Percentiles rank a stretch among this genome's conserved stretches.
Conservation (phyloP, 345 rosid genomes). For the Gossypioides kirkii region DNA sequence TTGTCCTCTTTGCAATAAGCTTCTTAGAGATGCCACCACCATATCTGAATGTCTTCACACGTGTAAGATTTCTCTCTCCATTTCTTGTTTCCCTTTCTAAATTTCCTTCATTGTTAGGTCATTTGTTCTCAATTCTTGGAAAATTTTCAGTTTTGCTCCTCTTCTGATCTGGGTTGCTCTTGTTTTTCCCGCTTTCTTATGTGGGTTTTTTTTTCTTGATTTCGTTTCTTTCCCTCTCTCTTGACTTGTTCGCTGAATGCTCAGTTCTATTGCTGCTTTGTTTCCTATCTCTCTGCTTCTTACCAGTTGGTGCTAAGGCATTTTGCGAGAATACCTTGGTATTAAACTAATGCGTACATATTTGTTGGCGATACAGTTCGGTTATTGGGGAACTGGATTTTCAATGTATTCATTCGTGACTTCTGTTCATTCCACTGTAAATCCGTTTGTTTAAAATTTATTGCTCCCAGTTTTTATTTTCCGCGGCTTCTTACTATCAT, state of each 20-base stretch:
- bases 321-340: background rate
- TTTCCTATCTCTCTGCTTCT: background rate
- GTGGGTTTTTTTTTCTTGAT: slow-evolving; percentile 20
- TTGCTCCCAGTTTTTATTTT: background rate
- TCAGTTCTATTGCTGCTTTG: background rate
- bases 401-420: background rate
- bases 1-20: slow-evolving; percentile 73
- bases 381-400: background rate
- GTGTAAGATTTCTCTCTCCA: slow-evolving; percentile 35
- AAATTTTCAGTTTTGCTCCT: slow-evolving; percentile 9
- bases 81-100: background rate
- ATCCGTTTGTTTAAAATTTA: background rate
- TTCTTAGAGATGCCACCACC: slow-evolving; percentile 85
- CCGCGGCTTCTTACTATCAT: background rate
- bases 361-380: background rate
- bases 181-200: slow-evolving; percentile 13
- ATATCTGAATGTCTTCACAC: slow-evolving; percentile 93
- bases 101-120: slow-evolving; percentile 21
- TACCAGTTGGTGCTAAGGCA: background rate
- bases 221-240: slow-evolving; percentile 15
- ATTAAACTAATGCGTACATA: background rate
- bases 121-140: slow-evolving; percentile 7
- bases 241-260: background rate
- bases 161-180: slow-evolving; percentile 22
- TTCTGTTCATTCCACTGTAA: background rate